Conservation (phyloP, 352 stramenopile genomes). For the Plasmopara muralis region DNA sequence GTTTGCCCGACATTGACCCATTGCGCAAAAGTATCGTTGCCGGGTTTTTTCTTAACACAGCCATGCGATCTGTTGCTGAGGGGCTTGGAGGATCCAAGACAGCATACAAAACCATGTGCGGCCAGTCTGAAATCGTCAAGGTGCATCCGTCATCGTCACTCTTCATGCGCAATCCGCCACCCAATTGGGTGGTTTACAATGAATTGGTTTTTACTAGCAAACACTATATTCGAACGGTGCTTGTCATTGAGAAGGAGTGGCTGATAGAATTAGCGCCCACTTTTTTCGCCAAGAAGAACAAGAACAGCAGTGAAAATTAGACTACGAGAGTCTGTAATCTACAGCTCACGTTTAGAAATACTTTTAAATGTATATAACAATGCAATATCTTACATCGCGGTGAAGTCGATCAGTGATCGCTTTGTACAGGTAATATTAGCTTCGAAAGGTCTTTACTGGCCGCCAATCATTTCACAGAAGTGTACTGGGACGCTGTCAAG, state of each 20-base stretch:
- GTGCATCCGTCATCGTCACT: constrained; percentile 85
- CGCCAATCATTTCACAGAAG: constrained; percentile 58
- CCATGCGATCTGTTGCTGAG: constrained; percentile 76
- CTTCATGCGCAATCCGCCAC: constrained; percentile 84
- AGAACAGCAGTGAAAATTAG: neutral
- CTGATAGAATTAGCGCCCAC: constrained; percentile 73
- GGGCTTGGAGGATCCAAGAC: constrained; percentile 67
- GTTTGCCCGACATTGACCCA: constrained; percentile 72
- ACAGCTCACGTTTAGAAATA: neutral
- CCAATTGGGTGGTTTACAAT: constrained; percentile 85
- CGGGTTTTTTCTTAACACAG: constrained; percentile 85
- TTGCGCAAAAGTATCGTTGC: constrained; percentile 84
- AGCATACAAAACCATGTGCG: constrained; percentile 83
- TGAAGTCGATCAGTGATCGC: neutral
- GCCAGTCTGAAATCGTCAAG: constrained; percentile 75
- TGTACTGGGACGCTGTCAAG: constrained; percentile 28
- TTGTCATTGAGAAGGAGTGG: constrained; percentile 88
- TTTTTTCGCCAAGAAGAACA: constrained; percentile 72
- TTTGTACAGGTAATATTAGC: constrained; percentile 17
- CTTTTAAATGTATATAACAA: no score
- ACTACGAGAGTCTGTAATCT: neutral
- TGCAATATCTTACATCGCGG: no score
- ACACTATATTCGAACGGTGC: constrained; percentile 85
- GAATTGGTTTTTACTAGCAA: constrained; percentile 89
- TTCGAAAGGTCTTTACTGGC: constrained; percentile 28